phyloP scores from a whole-genome alignment of 345 rosid genomes.

The Bruguiera gymnorhiza region DNA sequence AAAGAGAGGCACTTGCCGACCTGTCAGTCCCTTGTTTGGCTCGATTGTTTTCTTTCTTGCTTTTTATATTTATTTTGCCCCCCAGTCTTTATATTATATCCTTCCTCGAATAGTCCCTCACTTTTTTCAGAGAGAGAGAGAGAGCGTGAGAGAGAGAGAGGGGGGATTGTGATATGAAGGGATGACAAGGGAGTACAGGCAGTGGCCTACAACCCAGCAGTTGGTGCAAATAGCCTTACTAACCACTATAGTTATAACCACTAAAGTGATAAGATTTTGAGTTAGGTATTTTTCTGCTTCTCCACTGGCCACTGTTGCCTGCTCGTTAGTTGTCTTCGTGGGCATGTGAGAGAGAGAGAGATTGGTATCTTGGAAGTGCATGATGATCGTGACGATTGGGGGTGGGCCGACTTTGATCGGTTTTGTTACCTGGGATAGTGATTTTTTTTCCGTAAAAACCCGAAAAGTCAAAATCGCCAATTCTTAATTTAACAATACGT shows the following conservation, averaged over 20 bases:
- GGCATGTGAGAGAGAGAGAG: conserved; percentile 11
- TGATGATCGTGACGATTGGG: conserved; percentile 5
- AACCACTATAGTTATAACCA: conserved; percentile 51
- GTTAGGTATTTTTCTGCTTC: conserved; percentile 45
- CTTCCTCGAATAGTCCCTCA: no score
- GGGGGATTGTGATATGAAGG: no score
- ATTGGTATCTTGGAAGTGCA: conserved; percentile 16
- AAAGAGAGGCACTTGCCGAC: background rate
- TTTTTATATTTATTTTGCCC: no score
- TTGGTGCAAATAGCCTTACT: conserved; percentile 41
- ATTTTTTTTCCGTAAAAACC: no score
- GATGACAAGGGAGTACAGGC: conserved; percentile 14
- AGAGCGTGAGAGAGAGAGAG: background rate
- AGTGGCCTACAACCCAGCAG: conserved; percentile 43
- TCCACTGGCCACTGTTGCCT: conserved; percentile 9
- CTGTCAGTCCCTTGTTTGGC: background rate
- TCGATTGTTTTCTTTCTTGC: background rate
- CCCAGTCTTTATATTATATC: no score
- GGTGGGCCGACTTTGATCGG: conserved; percentile 9
- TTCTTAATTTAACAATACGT: no score
- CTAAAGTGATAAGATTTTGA: conserved; percentile 35
- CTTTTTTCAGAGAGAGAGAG: background rate
- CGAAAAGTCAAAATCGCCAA: no score
- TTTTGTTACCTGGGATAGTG: no score
- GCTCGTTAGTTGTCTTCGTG: background rate